Evolutionary conservation across 2,329 filamentous ascomycete species (phyloP), one percentile per base, ranked within the genome.

Genomic region (Didymella pomorum): DNA sequence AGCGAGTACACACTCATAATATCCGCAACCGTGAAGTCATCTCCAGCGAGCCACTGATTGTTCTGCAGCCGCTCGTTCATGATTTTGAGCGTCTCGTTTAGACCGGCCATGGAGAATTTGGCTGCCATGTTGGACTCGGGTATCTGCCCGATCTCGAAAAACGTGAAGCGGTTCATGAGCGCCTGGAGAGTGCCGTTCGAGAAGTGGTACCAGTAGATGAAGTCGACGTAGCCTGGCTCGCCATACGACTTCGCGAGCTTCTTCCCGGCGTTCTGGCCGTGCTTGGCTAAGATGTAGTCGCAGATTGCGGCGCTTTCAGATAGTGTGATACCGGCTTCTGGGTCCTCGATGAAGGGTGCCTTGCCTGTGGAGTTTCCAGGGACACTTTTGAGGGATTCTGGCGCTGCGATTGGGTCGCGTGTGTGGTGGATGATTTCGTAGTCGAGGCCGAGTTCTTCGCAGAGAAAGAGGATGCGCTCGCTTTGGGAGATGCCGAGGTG

Each of bases 141-240:
- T 1, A 74, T 67, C 4, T 62, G 23, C 0, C 68, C 69, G 11
- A 69, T 53, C 6, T 61, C 49, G 45, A 77, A 49, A 7, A 69
- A 65, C 63, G 76, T 75, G 35, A 63, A 54, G 2, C 60, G 50
- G 60, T 73, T 60, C 44, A 79, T 58, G 3, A 68, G 64, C 0
- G 77, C 74, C 57, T 78, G 76, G 4, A 80, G 50, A 1, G 70
- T 75, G 7, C 71, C 78, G 12, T 79, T 75, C 9, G 79, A 78
- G 68, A 79, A 87, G 68, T 88, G 84, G 66, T 84, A 84, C 84
- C 84, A 89, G 76, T 85, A 87, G 0, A 89, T 67, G 60, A 85
- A 89, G 49, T 86, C 80, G 3, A 82, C 76, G 61, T 87, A 89
- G 25, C 79, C 77, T 9, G 79, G 70, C 31, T 83, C 73, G 0